These are phyloP conservation scores for Bacidia rubella DNA, from an alignment of 495 filamentous ascomycete species.

Conservation along the genomic window DNA sequence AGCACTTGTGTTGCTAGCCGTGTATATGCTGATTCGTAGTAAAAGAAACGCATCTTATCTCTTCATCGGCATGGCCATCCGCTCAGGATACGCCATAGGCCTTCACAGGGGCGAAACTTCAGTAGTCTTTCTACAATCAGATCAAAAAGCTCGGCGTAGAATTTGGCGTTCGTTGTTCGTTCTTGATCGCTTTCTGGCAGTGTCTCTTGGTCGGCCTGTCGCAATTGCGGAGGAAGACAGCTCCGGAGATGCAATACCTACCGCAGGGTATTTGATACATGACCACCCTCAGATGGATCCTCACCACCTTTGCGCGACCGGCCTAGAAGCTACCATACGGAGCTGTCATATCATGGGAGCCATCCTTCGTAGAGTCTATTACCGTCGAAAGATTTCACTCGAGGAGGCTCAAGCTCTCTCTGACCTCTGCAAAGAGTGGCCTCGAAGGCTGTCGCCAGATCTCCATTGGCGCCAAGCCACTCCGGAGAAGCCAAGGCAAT, in stretches of 20 bases:
- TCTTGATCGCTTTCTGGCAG: conserved; percentile 46
- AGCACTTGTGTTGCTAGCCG: conserved; percentile 43
- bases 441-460: conserved; percentile 28
- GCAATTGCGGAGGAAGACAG: conserved; percentile 51
- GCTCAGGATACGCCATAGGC: conserved; percentile 45
- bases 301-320: conserved; percentile 13
- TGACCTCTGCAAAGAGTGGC: conserved; percentile 39
- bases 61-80: conserved; percentile 50
- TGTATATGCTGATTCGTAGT: conserved; percentile 44
- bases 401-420: conserved; percentile 51
- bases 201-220: conserved; percentile 44
- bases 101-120: conserved; percentile 49
- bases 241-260: conserved; percentile 32
- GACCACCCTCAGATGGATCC: neutral
- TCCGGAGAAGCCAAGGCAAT: conserved; percentile 35
- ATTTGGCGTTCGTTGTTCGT: conserved; percentile 50
- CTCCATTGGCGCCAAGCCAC: conserved; percentile 38
- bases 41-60: conserved; percentile 47
- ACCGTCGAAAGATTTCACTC: conserved; percentile 54
- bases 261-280: conserved; percentile 25
- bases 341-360: conserved; percentile 51
- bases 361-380: conserved; percentile 55
- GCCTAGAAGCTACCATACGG: conserved; percentile 40
- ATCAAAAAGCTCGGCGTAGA: conserved; percentile 35
- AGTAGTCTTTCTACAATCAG: conserved; percentile 31